Base-by-base conservation (phyloP, 306 rosid species). In the Acacia acuminata region DNA sequence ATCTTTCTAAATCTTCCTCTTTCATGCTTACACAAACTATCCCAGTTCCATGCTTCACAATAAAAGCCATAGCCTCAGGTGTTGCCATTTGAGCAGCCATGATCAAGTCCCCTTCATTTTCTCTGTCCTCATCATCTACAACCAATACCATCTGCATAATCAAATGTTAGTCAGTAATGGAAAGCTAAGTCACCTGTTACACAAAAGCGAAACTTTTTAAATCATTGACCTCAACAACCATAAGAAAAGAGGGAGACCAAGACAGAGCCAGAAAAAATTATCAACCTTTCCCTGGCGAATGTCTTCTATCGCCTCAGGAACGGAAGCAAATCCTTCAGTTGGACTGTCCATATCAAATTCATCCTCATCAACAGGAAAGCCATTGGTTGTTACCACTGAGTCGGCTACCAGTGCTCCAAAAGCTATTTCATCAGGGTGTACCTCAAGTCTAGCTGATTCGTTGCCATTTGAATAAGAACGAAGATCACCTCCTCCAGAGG, bases 41-140 rank as follows among this genome's bases (percentile, higher is more conserved):
- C 43, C 98, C 98, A 65, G 97, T 94, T 82, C 98, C 97, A 71
- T 94, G 88, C 89, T 81, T 94, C 63, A 94, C 98, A 84, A 94
- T 88, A 79, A 94, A 94, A 79, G 98, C 98, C 98, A 94, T 92
- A 76, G 98, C 97, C 85, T 94, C 97, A 45, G 98, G 93, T 22
- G 98, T 94, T 42, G 86, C 97, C 83, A 92, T 40, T 82, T 90
- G 71, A 14, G 98, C 97, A 13, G 97, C 95, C 97, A 94, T 94
- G 71, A 94, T 89, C 22, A 94, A 68, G 86, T 94, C 98, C 81
- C 98, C 98, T 85, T 94, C 98, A 81, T 94, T 94, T 86, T 94
- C 97, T 84, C 98, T 90, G 55, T 92, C 95, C 86, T 94, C 98
- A 9, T 92, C 98, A 56, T 94, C 97, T 47, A 94, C 95, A 78